Base-by-base conservation (phyloP, 1,284 basidiomycete species). In the Schizophyllum amplum region DNA sequence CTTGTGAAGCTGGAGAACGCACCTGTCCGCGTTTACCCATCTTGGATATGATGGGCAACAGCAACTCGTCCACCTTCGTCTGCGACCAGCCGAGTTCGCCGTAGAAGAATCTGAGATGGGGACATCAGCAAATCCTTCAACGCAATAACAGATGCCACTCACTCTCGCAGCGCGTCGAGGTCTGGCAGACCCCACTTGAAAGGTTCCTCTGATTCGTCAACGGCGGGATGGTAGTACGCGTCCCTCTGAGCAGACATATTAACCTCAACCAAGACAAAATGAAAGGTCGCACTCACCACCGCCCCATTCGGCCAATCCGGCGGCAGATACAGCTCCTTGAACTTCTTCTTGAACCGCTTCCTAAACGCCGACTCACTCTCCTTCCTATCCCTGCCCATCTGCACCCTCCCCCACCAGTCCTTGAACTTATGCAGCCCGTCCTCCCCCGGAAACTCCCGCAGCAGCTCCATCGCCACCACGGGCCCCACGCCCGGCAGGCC, bases 181-280 rank as follows among this genome's bases (percentile, higher is more conserved):
- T 98, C 95, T 5, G 96, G 94, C 61, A 96, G 76, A 7, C 94
- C 96, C 97, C 97, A 99, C 65, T 93, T 92, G 69, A 99, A 99
- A 0, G 91, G 87, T 66, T 99, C 95, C 55, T 94, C 87, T 2
- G 93, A 96, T 54, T 84, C 81, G 68, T 98, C 95, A 4, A 98
- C 90, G 0, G 84, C 82, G 0, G 97, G 96, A 64, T 93, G 83
- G 62, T 90, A 88, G 71, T 99, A 99, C 1, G 94, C 97, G 59
- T 95, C 92, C 59, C 88, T 79, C 93, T 95, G 64, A 9, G 5
- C 25, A 57, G 25, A 26, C 23, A 55, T 27, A 4, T 5, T 21
- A 24, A 33, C 15, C 54, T 4, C 26, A 52, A 52, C 52, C 46
- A 53, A 23, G 1, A 27, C 55, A 59, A 54, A 22, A 5, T 33